These are phyloP conservation scores for Diaporthe ilicicola DNA, from an alignment of 2,329 filamentous ascomycete species.

Conservation along the genomic window DNA sequence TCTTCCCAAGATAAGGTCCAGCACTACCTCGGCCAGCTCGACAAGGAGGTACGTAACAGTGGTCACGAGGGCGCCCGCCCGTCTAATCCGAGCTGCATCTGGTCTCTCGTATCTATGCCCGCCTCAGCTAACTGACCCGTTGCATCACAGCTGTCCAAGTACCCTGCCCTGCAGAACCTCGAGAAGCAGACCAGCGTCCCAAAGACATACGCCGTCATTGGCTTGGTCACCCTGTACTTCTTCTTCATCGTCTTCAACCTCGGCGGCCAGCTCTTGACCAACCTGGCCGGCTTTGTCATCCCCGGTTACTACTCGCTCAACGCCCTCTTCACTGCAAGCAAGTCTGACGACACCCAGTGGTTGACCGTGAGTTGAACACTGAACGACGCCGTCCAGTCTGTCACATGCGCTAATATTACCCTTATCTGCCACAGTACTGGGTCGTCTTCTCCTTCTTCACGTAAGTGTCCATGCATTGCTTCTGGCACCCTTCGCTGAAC, in stretches of 20 bases:
- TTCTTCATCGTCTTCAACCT: conserved; percentile 95
- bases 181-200: conserved; percentile 85
- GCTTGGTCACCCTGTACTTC: conserved; percentile 81
- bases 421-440: conserved; percentile 72
- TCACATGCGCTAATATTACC: conserved; percentile 43
- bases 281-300: conserved; percentile 83
- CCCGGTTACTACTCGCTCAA: conserved; percentile 85
- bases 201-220: conserved; percentile 85
- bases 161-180: conserved; percentile 83
- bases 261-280: conserved; percentile 86
- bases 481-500: not conserved
- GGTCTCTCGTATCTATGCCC: not conserved
- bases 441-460: conserved; percentile 86
- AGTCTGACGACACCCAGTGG: conserved; percentile 85
- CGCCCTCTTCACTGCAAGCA: conserved; percentile 76
- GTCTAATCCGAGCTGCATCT: conserved; percentile 19
- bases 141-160: conserved; percentile 77
- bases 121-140: conserved; percentile 24
- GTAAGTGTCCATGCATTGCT: conserved; percentile 47
- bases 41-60: conserved; percentile 74
- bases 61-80: conserved; percentile 18
- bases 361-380: conserved; percentile 65
- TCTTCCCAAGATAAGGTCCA: conserved; percentile 79
- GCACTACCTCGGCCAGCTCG: conserved; percentile 79
- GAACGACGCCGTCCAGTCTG: not conserved